A percentile compares a stretch with the other conserved stretches of the same genome.
phyloP scores from a whole-genome alignment of 495 filamentous ascomycete species.

The Mycothermus thermophilus region DNA sequence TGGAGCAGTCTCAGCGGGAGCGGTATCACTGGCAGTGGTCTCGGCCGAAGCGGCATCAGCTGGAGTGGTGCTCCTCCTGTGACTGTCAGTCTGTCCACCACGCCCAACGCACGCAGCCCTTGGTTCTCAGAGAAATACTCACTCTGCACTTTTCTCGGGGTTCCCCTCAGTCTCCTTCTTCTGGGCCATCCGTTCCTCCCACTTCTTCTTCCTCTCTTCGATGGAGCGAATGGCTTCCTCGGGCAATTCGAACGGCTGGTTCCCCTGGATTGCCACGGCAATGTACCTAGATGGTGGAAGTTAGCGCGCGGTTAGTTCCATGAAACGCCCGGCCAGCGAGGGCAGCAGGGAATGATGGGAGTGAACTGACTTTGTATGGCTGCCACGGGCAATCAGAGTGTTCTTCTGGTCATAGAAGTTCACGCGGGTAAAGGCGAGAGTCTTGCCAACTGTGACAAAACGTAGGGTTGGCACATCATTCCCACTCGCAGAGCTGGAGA shows the following conservation, averaged over 20 bases:
- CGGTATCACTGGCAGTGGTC: no score
- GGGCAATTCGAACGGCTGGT: background rate
- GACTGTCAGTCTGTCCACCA: no score
- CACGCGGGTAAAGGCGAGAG: constrained; percentile 75
- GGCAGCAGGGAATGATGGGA: background rate
- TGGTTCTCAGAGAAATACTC: no score
- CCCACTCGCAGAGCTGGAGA: background rate
- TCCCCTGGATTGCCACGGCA: background rate
- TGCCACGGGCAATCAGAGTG: constrained; percentile 72
- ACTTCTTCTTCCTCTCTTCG: background rate
- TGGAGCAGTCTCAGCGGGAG: no score
- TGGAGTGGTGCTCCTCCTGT: no score
- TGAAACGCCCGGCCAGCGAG: background rate
- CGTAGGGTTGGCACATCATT: background rate
- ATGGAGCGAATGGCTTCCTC: background rate
- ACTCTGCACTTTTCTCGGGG: no score
- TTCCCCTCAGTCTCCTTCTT: no score
- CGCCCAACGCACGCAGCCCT: no score
- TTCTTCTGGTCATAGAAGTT: constrained; percentile 63
- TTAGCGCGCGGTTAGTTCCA: background rate
- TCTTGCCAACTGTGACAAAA: constrained; percentile 71
- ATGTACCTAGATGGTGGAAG: background rate
- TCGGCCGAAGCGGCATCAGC: no score
- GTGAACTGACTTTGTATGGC: constrained; percentile 76
- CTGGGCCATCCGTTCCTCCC: background rate